Evolutionary conservation across 1,284 basidiomycete genomes (phyloP).

Genomic region (Ganoderma multipileum): DNA sequence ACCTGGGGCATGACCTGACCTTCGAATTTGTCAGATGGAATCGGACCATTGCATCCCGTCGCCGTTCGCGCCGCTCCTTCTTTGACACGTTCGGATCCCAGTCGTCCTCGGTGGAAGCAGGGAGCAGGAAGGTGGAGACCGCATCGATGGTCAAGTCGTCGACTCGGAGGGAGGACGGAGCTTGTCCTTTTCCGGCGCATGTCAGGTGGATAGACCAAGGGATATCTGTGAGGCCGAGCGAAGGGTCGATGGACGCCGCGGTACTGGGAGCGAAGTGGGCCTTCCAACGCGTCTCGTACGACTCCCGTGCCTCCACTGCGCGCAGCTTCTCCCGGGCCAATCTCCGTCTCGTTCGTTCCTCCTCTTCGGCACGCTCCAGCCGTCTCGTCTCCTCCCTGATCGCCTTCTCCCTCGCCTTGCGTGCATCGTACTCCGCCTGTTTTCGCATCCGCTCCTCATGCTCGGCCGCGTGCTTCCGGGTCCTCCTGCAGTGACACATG

Average conservation of each 20-base stretch:
- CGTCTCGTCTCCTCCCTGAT: constrained; percentile 57
- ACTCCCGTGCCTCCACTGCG: constrained; percentile 51
- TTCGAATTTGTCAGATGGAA: constrained; percentile 92
- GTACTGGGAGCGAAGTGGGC: constrained; percentile 46
- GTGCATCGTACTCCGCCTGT: constrained; percentile 57
- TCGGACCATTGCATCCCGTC: constrained; percentile 76
- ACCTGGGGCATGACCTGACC: constrained; percentile 71
- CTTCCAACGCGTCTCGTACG: constrained; percentile 69
- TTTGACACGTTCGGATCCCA: constrained; percentile 32
- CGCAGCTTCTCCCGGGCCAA: constrained; percentile 52
- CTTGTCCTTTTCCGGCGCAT: constrained; percentile 38
- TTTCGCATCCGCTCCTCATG: constrained; percentile 67
- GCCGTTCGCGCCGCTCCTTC: constrained; percentile 58
- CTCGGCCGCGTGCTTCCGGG: constrained; percentile 69
- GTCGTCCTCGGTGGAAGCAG: constrained; percentile 18
- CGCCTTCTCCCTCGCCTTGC: constrained; percentile 60
- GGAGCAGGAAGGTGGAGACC: constrained; percentile 68
- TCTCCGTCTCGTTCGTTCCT: constrained; percentile 53
- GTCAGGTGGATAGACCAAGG: constrained; percentile 73
- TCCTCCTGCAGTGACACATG: constrained; percentile 50
- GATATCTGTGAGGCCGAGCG: constrained; percentile 65
- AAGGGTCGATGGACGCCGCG: constrained; percentile 14
- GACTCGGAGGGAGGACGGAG: constrained; percentile 35
- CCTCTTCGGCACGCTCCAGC: constrained; percentile 59
- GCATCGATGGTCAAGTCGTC: constrained; percentile 65